These are phyloP conservation scores for Gomphus bonarii DNA, from an alignment of 1,284 basidiomycete species.

Conservation along the genomic window DNA sequence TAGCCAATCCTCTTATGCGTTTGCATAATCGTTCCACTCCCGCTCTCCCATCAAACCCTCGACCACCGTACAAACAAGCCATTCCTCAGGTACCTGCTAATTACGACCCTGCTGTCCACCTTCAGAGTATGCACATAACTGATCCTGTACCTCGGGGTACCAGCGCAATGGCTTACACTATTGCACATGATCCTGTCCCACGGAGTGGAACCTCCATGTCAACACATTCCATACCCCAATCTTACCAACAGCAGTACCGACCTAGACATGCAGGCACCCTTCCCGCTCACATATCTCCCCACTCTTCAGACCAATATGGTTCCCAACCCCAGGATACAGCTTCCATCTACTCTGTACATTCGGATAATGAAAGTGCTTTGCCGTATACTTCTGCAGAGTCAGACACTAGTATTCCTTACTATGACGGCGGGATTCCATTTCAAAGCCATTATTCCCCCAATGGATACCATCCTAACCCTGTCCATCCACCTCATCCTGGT, in stretches of 20 bases:
- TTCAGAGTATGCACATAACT: constrained; percentile 37
- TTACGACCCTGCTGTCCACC: constrained; percentile 32
- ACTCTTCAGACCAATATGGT: constrained; percentile 13
- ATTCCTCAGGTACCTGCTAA: constrained; percentile 23
- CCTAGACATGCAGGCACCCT: constrained; percentile 18
- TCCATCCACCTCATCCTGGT: constrained; percentile 20
- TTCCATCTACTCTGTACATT: constrained; percentile 18
- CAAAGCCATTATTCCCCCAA: constrained; percentile 8
- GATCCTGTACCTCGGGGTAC: constrained; percentile 24
- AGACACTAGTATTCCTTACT: constrained; percentile 26
- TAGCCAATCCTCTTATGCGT: constrained; percentile 20
- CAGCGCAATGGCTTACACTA: constrained; percentile 11
- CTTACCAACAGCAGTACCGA: constrained; percentile 20
- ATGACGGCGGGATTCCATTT: constrained; percentile 21
- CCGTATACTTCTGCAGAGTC: constrained; percentile 17
- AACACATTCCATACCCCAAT: constrained; percentile 24
- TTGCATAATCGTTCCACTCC: constrained; percentile 32
- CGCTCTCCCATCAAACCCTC: constrained; percentile 27
- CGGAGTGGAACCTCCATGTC: constrained; percentile 46
- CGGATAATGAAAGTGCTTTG: constrained; percentile 18
- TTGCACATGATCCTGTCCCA: constrained; percentile 28
- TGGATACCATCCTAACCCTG: constrained; percentile 18
- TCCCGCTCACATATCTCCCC: constrained; percentile 15
- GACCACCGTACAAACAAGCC: constrained; percentile 22
- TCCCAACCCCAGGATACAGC: constrained; percentile 3